These are phyloP conservation scores for Plicaturopsis crispa DNA, from an alignment of 768 basidiomycete species.

Conservation along the genomic window DNA sequence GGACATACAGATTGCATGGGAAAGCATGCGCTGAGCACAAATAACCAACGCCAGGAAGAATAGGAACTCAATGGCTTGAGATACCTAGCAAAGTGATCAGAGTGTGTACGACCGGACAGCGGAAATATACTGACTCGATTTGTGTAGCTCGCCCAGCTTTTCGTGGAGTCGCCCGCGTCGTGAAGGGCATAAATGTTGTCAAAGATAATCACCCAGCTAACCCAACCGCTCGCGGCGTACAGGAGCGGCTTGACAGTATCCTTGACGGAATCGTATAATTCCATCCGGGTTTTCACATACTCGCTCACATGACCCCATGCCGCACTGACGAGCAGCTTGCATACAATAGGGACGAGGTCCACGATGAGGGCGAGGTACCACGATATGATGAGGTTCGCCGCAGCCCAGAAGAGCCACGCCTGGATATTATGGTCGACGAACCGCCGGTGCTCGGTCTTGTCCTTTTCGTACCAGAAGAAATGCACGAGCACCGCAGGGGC, in stretches of 20 bases:
- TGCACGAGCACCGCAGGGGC: constrained; percentile 57
- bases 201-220: constrained; percentile 74
- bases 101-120: not conserved
- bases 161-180: constrained; percentile 23
- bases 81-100: constrained; percentile 29
- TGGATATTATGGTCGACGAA: constrained; percentile 60
- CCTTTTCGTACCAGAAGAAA: constrained; percentile 62
- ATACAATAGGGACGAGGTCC: constrained; percentile 55
- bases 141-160: constrained; percentile 57
- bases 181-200: constrained; percentile 55
- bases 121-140: constrained; percentile 18
- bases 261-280: constrained; percentile 66
- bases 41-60: constrained; percentile 69
- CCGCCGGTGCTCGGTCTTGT: constrained; percentile 46
- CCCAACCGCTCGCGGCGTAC: constrained; percentile 65
- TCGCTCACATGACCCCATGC: constrained; percentile 77
- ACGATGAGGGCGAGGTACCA: constrained; percentile 73
- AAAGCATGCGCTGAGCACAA: constrained; percentile 59
- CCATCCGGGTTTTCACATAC: constrained; percentile 52
- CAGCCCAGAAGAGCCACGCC: constrained; percentile 81
- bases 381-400: constrained; percentile 68
- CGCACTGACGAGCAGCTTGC: constrained; percentile 43
- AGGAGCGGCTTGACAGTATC: constrained; percentile 63
- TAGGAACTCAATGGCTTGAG: constrained; percentile 59
- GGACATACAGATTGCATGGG: constrained; percentile 48